Evolutionary conservation across 2,329 filamentous ascomycete genomes (phyloP).

Genomic region (Sphaerulina musiva): DNA sequence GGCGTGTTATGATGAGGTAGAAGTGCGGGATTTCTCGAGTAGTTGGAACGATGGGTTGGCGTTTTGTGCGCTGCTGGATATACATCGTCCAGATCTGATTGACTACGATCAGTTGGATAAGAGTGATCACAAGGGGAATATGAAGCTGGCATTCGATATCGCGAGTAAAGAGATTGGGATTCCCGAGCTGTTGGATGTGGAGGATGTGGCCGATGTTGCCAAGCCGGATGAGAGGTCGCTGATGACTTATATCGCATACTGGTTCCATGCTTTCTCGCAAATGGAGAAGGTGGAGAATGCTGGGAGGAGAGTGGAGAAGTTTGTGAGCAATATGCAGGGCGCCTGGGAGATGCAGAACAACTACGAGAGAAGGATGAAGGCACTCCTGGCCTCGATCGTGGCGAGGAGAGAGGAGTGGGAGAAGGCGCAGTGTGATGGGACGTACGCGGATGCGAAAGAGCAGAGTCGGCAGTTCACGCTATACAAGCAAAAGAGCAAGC

Average conservation of each 20-base stretch:
- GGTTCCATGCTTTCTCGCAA: slow-evolving; percentile 99
- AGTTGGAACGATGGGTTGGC: slow-evolving; percentile 98
- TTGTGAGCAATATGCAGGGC: slow-evolving; percentile 97
- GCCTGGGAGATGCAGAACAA: slow-evolving; percentile 99
- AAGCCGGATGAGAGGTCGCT: slow-evolving; percentile 93
- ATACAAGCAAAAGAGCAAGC: slow-evolving; percentile 89
- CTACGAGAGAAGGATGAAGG: slow-evolving; percentile 85
- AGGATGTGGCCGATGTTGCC: slow-evolving; percentile 94
- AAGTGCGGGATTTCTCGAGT: slow-evolving; percentile 86
- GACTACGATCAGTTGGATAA: slow-evolving; percentile 95
- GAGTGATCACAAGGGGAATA: slow-evolving; percentile 87
- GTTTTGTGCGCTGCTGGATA: slow-evolving; percentile 93
- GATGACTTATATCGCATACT: slow-evolving; percentile 99
- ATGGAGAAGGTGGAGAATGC: slow-evolving; percentile 99
- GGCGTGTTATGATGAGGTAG: slow-evolving; percentile 94
- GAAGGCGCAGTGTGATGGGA: slow-evolving; percentile 76
- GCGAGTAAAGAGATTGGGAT: slow-evolving; percentile 95
- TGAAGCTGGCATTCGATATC: slow-evolving; percentile 96
- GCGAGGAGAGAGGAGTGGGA: slow-evolving; percentile 72
- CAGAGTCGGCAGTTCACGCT: slow-evolving; percentile 73
- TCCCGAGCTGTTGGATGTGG: slow-evolving; percentile 87
- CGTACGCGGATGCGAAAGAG: slow-evolving; percentile 83
- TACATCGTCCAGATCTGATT: slow-evolving; percentile 93
- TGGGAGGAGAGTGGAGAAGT: slow-evolving; percentile 92
- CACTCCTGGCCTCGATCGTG: slow-evolving; percentile 66